Conservation (phyloP, 2,329 filamentous ascomycete species). For the Sphaerulina musiva region DNA sequence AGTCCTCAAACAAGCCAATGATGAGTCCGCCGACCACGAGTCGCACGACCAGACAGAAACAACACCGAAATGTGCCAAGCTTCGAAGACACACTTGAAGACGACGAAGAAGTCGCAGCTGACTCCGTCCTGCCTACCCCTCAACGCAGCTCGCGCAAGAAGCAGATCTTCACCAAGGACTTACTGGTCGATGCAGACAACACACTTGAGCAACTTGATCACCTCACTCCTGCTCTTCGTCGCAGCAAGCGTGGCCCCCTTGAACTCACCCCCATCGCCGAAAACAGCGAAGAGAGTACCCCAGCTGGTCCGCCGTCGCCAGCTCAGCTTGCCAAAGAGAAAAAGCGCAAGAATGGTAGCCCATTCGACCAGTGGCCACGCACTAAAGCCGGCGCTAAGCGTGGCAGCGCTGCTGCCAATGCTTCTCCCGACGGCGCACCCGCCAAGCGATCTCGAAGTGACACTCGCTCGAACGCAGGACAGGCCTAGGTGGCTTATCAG, state of each 20-base stretch:
- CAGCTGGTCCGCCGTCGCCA: conserved; percentile 4
- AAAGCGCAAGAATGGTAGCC: conserved; percentile 41
- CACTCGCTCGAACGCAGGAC: conserved; percentile 5
- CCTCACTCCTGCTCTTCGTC: conserved; percentile 24
- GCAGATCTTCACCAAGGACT: conserved; percentile 13
- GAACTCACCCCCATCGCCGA: conserved; percentile 42
- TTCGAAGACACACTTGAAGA: conserved; percentile 12
- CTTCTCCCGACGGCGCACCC: background rate
- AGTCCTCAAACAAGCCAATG: conserved; percentile 8
- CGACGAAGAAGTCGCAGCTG: conserved; percentile 3
- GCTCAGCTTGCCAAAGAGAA: conserved; percentile 2
- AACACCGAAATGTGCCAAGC: conserved; percentile 21
- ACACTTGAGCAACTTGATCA: conserved; percentile 5
- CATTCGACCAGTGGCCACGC: conserved; percentile 63
- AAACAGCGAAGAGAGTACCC: conserved; percentile 23
- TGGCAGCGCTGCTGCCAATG: conserved; percentile 3
- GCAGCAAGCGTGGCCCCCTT: conserved; percentile 22
- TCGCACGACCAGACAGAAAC: conserved; percentile 13
- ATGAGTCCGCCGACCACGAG: conserved; percentile 18
- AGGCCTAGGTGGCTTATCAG: conserved; percentile 3
- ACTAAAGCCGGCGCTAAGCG: conserved; percentile 45
- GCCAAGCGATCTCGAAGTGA: conserved; percentile 12
- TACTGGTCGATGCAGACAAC: conserved; percentile 29
- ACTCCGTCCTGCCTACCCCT: conserved; percentile 9
- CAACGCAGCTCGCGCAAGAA: conserved; percentile 30